Evolutionary conservation across 768 basidiomycete genomes (phyloP), one percentile per base, ranked within the genome.

Genomic region (Sutorius australiensis): DNA sequence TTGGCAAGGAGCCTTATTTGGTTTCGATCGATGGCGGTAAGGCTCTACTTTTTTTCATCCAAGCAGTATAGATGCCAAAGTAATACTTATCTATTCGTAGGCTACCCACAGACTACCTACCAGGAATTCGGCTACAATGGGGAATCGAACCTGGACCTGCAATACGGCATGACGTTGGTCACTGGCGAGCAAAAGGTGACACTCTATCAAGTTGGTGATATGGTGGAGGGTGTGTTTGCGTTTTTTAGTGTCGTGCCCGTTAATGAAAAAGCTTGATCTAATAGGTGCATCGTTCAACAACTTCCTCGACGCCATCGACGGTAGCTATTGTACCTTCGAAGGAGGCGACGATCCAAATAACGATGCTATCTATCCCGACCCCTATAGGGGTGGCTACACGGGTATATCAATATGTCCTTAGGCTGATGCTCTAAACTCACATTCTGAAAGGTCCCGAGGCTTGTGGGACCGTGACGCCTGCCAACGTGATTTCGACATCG

Each of bases 401-500:
- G 71, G 69, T 56, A 50, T 31, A 24, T 36, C 17, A 4, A 17
- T 36, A 14, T n/a, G n/a, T 45, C 8, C 19, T 34, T 6, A 5
- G 8, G 34, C 4, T 16, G 34, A 19, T 24, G 14, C 4, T 5
- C 17, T 8, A 5, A 39, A 24, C 46, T 48, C 14, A 56, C 38
- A 17, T 24, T 46, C 10, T 1, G 10, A 36, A 47, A 68, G 66
- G 66, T 30, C 31, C 54, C 2, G 42, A 61, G 37, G 56, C 38
- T 39, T 78, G 77, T 53, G 78, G 77, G 6, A 71, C 67, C 16
- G 61, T 70, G 8, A 58, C 62, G 16, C 73, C 75, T 3, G 60
- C 77, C 2, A 54, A 71, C 16, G 76, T 79, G 31, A 69, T 78
- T 49, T 77, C 75, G 6, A 74, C 75, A 2, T 78, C 77, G 2